Evolutionary conservation across 2,329 filamentous ascomycete species (phyloP), one percentile per base, ranked within the genome.

Genomic region (Fusarium sp.): DNA sequence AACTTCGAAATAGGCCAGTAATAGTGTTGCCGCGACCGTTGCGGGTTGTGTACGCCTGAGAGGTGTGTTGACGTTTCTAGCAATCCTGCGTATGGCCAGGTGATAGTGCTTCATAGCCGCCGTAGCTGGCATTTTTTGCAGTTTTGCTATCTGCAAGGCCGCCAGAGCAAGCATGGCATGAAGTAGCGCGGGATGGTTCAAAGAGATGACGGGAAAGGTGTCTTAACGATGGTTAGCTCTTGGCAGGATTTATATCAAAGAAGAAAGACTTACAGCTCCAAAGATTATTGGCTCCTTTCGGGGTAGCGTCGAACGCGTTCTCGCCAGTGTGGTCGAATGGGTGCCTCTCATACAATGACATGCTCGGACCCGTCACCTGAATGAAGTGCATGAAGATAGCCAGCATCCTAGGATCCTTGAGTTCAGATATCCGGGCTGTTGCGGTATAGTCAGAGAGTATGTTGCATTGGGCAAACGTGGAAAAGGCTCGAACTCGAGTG

Each of bases 81-180:
- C 92, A 17, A 98, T 88, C 44, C 94, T 87, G 70, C 95, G 92
- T 55, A 98, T 85, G 11, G 95, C 92, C 75, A 95, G 91, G 65
- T 96, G 94, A 74, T 98, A 98, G 80, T 99, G 96, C 78, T 96
- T 95, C 78, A 96, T 89, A 0, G 95, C 96, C 10, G 94, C 92
- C 0, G 93, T 95, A 1, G 91, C 88, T 0, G 94, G 92, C 2
- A 90, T 89, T 31, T 88, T 87, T 79, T 97, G 93, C 6, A 97
- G 86, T 75, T 93, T 94, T 31, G 96, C 93, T 77, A 98, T 95
- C 78, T 98, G 96, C 46, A 98, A 84, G 80, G 94, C 96, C 27
- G 93, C 92, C 38, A 98, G 82, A 1, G 96, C 96, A 38, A 98
- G 89, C 82, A 98, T 97, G 10, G 95, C 93, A 79, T 98, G 96